Evolutionary conservation across 495 filamentous ascomycete species (phyloP).

Genomic region (Bacidia rubella): DNA sequence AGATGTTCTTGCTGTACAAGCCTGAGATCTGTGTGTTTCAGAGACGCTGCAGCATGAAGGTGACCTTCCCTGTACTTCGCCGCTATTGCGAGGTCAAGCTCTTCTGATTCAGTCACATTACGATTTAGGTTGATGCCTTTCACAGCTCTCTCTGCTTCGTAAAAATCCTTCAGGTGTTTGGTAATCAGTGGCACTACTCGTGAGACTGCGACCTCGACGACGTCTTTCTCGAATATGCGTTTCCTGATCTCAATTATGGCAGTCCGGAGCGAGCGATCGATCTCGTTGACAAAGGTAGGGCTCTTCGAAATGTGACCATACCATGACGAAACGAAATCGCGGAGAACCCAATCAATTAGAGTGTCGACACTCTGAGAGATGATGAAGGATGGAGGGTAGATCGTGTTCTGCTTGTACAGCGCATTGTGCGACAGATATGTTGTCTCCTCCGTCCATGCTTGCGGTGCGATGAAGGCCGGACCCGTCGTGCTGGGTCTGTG

Average conservation of each 20-base stretch:
- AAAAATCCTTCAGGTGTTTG: constrained; percentile 80
- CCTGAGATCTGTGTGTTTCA: constrained; percentile 70
- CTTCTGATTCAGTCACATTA: constrained; percentile 89
- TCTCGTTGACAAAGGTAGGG: constrained; percentile 66
- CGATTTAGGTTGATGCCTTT: constrained; percentile 76
- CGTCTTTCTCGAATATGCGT: constrained; percentile 55
- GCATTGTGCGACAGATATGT: constrained; percentile 39
- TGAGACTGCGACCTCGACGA: constrained; percentile 67
- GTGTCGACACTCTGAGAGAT: constrained; percentile 73
- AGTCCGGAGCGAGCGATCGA: constrained; percentile 63
- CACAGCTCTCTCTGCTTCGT: constrained; percentile 75
- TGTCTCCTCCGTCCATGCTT: constrained; percentile 55
- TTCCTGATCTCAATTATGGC: constrained; percentile 60
- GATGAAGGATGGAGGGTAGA: constrained; percentile 66
- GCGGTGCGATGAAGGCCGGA: constrained; percentile 47
- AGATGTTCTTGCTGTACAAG: constrained; percentile 76
- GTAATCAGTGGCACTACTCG: constrained; percentile 80
- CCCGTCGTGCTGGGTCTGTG: constrained; percentile 29
- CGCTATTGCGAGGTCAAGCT: constrained; percentile 87
- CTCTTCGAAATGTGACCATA: constrained; percentile 74
- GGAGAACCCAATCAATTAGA: constrained; percentile 58
- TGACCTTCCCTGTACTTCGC: constrained; percentile 81
- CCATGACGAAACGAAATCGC: constrained; percentile 84
- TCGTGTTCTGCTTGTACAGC: constrained; percentile 39
- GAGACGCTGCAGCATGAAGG: constrained; percentile 75